Percentiles rank a stretch among this genome's conserved stretches.
Conservation (phyloP, 2,329 filamentous ascomycete genomes). For the Zalaria sp. region DNA sequence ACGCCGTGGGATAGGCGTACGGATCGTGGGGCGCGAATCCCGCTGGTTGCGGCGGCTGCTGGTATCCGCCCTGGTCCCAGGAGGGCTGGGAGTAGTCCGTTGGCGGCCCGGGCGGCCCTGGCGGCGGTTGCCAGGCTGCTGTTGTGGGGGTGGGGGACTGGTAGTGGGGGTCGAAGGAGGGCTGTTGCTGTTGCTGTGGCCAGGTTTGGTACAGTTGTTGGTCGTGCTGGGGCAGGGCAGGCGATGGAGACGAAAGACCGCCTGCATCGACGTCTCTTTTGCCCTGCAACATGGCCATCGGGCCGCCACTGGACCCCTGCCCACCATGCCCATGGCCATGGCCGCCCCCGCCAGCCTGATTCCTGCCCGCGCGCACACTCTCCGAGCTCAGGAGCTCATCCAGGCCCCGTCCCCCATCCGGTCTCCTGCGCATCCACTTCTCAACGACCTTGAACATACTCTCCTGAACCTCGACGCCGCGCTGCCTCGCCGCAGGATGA, state of each 20-base stretch:
- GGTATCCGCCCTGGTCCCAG: not conserved
- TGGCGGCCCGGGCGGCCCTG: not conserved
- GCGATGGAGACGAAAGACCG: too few species aligned
- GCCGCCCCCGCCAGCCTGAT: slow-evolving; percentile 40
- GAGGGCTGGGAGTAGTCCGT: not conserved
- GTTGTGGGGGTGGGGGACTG: not conserved
- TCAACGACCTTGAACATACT: slow-evolving; percentile 83
- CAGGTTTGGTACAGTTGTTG: not conserved
- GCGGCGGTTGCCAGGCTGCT: not conserved
- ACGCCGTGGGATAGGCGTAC: slow-evolving; percentile 17
- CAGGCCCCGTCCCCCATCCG: slow-evolving; percentile 50
- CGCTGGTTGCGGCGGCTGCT: slow-evolving; percentile 11
- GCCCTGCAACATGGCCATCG: not conserved
- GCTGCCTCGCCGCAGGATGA: slow-evolving; percentile 71
- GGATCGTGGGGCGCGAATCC: slow-evolving; percentile 14
- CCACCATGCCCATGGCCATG: not conserved
- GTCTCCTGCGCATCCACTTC: slow-evolving; percentile 60
- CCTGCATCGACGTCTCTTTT: too few species aligned
- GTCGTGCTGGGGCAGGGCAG: not conserved
- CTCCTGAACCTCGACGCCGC: slow-evolving; percentile 62
- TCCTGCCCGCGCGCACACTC: slow-evolving; percentile 65
- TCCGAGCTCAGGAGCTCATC: slow-evolving; percentile 68
- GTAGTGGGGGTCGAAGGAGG: not conserved
- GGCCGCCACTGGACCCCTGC: not conserved
- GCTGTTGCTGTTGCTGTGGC: not conserved